Base-by-base conservation (phyloP, 176 grass and related monocot species). In the Hyparrhenia diplandra region DNA sequence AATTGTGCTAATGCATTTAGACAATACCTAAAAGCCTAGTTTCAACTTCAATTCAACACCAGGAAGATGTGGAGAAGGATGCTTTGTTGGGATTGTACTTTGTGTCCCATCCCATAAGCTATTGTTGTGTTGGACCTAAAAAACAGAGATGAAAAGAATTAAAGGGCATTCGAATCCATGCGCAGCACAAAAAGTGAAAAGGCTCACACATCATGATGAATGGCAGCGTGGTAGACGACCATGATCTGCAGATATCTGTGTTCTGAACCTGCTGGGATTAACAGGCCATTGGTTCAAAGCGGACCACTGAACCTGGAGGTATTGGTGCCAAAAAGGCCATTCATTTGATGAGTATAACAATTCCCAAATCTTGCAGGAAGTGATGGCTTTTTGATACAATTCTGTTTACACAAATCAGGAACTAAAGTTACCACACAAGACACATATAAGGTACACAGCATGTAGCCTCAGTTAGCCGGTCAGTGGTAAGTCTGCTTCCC, bases 131-230 rank as follows among this genome's bases (percentile, higher is more conserved):
- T 36, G 14, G 42, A 36, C 63, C 20, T 14, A 37, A 79, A 79
- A 67, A 14, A 35, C 29, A 67, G 9, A 60, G 21, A 23, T 14
- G 13, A 20, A 28, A 57, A 62, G 59, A 62, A 3, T 62, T 29
- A n/a, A 73, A 24, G 13, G 46, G 34, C 35, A 36, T 35, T 37
- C 59, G 12, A 62, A 65, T 71, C 69, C 69, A 71, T 29, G 69
- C 41, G 69, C 69, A 72, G 5, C 24, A 47, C 24, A 72, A 47
- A 45, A 72, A 42, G 14, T 51, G 28, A 73, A 73, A 73, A 52
- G 46, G 71, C 28, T 57, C 21, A 21, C 11, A 21, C 13, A 64
- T 71, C 52, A 77, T 87, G 52, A 81, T 64, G 45, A 77, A 57
- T 52, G 64, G 43, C 70, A 73, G 43, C 14, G 13, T 46, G 23